Evolutionary conservation across 2,329 filamentous ascomycete species (phyloP), one percentile per base, ranked within the genome.

Genomic region (Nemania diffusa): DNA sequence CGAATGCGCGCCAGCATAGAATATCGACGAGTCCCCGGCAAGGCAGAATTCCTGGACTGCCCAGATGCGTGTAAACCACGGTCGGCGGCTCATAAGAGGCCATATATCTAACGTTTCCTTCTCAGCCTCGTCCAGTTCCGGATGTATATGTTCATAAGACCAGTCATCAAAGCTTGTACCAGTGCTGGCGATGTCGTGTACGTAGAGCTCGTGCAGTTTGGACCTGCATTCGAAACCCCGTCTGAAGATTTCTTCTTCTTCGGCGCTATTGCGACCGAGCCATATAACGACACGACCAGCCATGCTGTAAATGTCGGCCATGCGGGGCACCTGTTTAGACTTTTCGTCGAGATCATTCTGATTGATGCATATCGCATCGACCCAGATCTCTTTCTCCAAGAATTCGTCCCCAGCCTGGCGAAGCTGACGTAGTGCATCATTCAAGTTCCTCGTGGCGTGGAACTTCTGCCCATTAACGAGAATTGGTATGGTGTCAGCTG

Each of bases 331-430:
- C 13, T 50, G 46, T 17, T 50, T 50, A 24, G 46, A 50, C 46
- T 50, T 50, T 17, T 50, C 46, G 13, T 50, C 22, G 46, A 50
- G 46, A 27, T 50, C 46, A 26, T 50, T 9, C 46, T 50, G 46
- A 50, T 50, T 50, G 46, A 50, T 50, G 46, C 46, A 50, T 50
- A 50, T 26, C 24, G 46, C 46, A 27, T 50, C 46, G 24, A 50
- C 24, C 46, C 46, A 50, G 13, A 50, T 50, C 2, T 50, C 46
- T 13, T 24, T n/a, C 20, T 50, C 46, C 2, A 26, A 17, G 46
- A 50, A 50, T 26, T 15, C 20, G 2, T 26, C n/a, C 20, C 46
- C 20, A 5, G 24, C 24, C 46, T 27, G 46, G 24, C 46, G 20
- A 50, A 50, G 24, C 46, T 50, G 46, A 50, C 22, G 24, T 15